Evolutionary conservation across 768 basidiomycete genomes (phyloP), one percentile per base, ranked within the genome.

Genomic region (Serendipita vermifera): DNA sequence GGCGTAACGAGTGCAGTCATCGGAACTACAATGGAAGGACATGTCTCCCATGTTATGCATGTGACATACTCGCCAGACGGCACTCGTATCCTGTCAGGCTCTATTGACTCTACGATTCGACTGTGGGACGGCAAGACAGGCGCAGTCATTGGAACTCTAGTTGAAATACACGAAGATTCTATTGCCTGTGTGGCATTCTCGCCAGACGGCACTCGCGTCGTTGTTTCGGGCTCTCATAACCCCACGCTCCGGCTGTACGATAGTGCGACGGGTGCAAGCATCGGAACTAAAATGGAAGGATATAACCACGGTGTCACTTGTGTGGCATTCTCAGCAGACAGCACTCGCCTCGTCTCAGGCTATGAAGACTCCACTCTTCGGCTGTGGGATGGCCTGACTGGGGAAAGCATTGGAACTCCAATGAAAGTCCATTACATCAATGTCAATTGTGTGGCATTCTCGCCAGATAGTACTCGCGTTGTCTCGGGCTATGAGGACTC

Each of bases 221-320:
- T 72, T 29, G 64, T 60, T 13, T 66, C 69, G 2, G 67, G 64
- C 5, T 67, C 66, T 1, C 67, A 68, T 43, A 62, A 70, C 33
- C 63, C 62, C 43, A 58, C 55, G 1, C 62, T 70, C 13, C 66
- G 64, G 14, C 33, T 70, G 56, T 69, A 65, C 65, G 61, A 69
- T 14, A 63, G 61, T 7, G 59, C 62, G 7, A 26, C 55, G 0
- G 65, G 66, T 20, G 56, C 61, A 1, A 22, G 53, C 9, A 55
- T 67, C 36, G n/a, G n/a, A n/a, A 60, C 55, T 40, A 33, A 7
- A 0, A 1, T 24, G 33, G 26, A 55, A 55, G 29, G 53, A 13
- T 61, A 9, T 56, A 69, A 29, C 46, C 0, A 2, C 61, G 64
- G 2, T 58, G 59, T 1, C 29, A 55, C 0, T 17, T 56, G 57